Percentiles rank a stretch among this genome's conserved stretches.
These are phyloP conservation scores for Sodiomyces alkalinus DNA, from an alignment of 2,329 filamentous ascomycete species.

Conservation along the genomic window DNA sequence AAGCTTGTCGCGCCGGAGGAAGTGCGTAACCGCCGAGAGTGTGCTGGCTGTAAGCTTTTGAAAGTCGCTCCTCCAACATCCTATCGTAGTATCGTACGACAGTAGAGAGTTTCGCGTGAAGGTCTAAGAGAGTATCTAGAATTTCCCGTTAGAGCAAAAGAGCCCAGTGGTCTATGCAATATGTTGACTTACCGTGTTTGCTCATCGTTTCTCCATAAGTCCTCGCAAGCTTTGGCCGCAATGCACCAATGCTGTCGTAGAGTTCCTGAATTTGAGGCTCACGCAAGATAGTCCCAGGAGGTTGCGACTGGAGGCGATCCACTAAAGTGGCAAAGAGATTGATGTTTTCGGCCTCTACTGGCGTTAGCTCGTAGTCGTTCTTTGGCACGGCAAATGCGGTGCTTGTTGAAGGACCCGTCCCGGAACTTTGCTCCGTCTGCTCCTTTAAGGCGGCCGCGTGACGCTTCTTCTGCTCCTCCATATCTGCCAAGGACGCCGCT, in stretches of 20 bases:
- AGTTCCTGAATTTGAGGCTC: conserved; percentile 97
- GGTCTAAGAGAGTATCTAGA: conserved; percentile 82
- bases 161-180: too few species aligned
- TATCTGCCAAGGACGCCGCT: conserved; percentile 83
- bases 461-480: conserved; percentile 94
- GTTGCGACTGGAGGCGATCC: conserved; percentile 86
- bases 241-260: conserved; percentile 89
- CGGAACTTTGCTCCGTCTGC: conserved; percentile 58
- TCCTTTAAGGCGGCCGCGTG: conserved; percentile 74
- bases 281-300: conserved; percentile 85
- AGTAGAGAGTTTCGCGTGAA: conserved; percentile 89
- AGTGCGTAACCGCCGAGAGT: conserved; percentile 49
- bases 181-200: conserved; percentile 71
- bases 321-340: conserved; percentile 90
- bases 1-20: conserved; percentile 33
- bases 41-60: conserved; percentile 81
- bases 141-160: too few species aligned
- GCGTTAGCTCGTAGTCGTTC: conserved; percentile 87
- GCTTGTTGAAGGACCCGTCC: conserved; percentile 28
- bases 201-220: conserved; percentile 99
- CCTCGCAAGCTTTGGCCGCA: conserved; percentile 83
- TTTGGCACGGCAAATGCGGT: conserved; percentile 53
- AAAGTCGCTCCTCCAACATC: conserved; percentile 92
- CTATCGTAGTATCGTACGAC: conserved; percentile 96
- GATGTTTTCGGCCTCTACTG: conserved; percentile 93